These are phyloP conservation scores for Draba incana DNA, from an alignment of 345 rosid genomes.

Conservation along the genomic window DNA sequence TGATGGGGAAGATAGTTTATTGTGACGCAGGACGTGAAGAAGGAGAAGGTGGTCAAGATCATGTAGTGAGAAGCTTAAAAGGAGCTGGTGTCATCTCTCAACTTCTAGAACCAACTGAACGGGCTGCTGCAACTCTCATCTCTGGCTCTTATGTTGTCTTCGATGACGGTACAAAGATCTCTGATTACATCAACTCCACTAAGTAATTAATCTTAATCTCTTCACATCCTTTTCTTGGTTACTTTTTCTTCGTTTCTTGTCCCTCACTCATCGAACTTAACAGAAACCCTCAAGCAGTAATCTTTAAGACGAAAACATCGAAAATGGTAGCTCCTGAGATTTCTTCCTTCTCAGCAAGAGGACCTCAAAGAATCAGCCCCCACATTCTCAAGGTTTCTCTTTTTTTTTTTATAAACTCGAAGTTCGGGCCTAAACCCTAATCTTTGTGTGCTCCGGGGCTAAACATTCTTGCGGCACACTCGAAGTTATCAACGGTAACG, in stretches of 20 bases:
- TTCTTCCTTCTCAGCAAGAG: slow-evolving; percentile 82
- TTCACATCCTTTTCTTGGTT: not conserved
- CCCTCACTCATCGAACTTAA: slow-evolving; percentile 13
- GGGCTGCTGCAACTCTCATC: slow-evolving; percentile 46
- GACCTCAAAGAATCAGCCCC: slow-evolving; percentile 61
- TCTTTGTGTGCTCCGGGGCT: slow-evolving; percentile 62
- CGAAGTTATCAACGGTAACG: slow-evolving; percentile 52
- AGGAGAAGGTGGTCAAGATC: slow-evolving; percentile 54
- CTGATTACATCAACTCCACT: slow-evolving; percentile 69
- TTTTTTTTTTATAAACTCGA: too few species aligned
- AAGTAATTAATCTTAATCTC: slow-evolving; percentile 46
- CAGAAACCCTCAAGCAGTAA: slow-evolving; percentile 65
- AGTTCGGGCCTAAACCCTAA: too few species aligned
- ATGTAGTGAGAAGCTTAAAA: slow-evolving; percentile 43
- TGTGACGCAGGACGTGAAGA: slow-evolving; percentile 46
- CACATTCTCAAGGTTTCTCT: slow-evolving; percentile 71
- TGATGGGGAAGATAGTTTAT: slow-evolving; percentile 69
- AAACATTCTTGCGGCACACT: slow-evolving; percentile 73
- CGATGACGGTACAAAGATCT: slow-evolving; percentile 54
- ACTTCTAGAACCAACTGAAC: slow-evolving; percentile 34
- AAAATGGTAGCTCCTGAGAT: slow-evolving; percentile 53
- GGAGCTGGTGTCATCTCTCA: slow-evolving; percentile 65
- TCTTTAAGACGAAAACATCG: slow-evolving; percentile 54
- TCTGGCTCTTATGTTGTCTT: slow-evolving; percentile 47
- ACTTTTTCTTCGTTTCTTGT: not conserved